These are phyloP conservation scores for Symbiodinium natans DNA, from an alignment of 73 alveolate genomes.

Conservation along the genomic window DNA sequence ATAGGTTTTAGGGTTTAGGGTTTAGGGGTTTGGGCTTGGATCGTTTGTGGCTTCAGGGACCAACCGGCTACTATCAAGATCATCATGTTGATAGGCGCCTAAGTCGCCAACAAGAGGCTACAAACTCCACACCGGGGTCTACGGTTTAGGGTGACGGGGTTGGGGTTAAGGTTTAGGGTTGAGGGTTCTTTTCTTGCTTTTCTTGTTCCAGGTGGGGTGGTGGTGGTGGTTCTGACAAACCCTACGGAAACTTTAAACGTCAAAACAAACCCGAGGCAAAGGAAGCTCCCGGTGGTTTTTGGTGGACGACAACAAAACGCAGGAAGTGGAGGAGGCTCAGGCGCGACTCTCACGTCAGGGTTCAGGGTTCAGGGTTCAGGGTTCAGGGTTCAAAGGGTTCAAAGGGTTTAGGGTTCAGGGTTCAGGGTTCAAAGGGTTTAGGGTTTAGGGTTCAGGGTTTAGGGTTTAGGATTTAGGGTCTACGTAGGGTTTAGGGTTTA, in stretches of 20 bases:
- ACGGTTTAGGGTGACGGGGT: no score
- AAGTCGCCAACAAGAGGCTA: no score
- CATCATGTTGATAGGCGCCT: no score
- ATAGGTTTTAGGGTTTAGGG: no score
- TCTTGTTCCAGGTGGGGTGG: no score
- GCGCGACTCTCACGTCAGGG: neutral
- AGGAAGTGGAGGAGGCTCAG: neutral
- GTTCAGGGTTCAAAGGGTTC: neutral
- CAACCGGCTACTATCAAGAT: no score
- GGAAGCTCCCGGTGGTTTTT: conserved; percentile 26
- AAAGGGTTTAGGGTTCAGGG: neutral
- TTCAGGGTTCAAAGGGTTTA: neutral
- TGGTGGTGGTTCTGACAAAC: no score
- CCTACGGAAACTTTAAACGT: neutral
- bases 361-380: neutral
- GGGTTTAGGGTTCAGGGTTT: neutral
- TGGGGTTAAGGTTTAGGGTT: no score
- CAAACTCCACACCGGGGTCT: no score
- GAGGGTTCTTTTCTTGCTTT: no score
- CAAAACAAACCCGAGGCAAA: neutral
- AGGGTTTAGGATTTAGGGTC: neutral
- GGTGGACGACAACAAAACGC: conserved; percentile 27
- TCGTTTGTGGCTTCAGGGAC: no score
- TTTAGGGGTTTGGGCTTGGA: no score
- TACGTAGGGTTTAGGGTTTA: neutral